Conservation (phyloP, 2,329 filamentous ascomycete species). For the Curvularia sp. region DNA sequence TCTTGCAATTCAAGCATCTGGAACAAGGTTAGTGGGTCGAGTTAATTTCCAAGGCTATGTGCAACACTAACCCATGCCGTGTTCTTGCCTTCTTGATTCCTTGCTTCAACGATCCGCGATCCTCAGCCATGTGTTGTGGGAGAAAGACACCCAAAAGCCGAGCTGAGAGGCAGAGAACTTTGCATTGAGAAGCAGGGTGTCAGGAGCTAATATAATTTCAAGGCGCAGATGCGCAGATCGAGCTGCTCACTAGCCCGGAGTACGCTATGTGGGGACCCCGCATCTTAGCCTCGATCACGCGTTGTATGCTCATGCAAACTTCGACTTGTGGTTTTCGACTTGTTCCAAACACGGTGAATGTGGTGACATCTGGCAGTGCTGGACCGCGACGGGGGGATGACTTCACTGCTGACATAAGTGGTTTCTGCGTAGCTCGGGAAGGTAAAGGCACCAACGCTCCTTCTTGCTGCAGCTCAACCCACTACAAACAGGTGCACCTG, state of each 20-base stretch:
- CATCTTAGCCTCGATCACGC: constrained; percentile 3
- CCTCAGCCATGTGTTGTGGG: not conserved
- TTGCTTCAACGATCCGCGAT: not conserved
- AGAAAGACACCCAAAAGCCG: not conserved
- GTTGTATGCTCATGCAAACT: not conserved
- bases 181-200: not conserved
- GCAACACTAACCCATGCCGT: constrained; percentile 7
- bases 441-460: not conserved
- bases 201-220: not conserved
- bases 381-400: not conserved
- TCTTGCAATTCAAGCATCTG: constrained; percentile 25
- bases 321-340: not conserved
- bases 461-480: constrained; percentile 44
- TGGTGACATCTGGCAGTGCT: not conserved
- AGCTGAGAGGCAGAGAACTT: not conserved
- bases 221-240: constrained; percentile 1
- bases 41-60: not conserved
- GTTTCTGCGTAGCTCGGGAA: not conserved
- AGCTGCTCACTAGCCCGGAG: not conserved
- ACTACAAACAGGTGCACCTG: constrained; percentile 25
- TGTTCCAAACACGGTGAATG: not conserved
- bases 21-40: not conserved
- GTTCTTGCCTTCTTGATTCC: constrained; percentile 15
- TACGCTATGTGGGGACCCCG: constrained; percentile 15
- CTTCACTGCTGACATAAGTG: not conserved